Evolutionary conservation across 495 filamentous ascomycete species (phyloP).

Genomic region (Penicillium ucsense): DNA sequence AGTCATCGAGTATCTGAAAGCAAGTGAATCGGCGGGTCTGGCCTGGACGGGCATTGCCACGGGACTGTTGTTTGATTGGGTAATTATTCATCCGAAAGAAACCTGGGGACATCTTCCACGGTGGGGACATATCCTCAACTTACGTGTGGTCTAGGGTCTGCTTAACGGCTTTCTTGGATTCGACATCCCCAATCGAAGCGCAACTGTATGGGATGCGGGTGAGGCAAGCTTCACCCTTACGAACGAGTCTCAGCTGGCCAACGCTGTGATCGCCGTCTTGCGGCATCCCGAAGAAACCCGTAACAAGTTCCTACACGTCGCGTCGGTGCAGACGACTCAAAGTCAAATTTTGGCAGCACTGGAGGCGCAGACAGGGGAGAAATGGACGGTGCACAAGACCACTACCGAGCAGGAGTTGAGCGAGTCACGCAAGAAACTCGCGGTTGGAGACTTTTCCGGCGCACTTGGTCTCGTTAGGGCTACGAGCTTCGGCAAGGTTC

Average conservation of each 20-base stretch:
- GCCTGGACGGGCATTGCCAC: constrained; percentile 41
- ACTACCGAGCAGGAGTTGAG: constrained; percentile 19
- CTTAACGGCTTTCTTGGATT: constrained; percentile 36
- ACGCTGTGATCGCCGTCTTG: constrained; percentile 31
- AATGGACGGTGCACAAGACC: constrained; percentile 28
- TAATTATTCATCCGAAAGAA: constrained; percentile 5
- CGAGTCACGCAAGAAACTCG: constrained; percentile 20
- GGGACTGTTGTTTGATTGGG: constrained; percentile 45
- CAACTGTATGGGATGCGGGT: constrained; percentile 38
- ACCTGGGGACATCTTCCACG: neutral
- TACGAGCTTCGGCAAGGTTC: constrained; percentile 15
- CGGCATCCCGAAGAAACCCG: constrained; percentile 26
- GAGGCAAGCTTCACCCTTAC: constrained; percentile 26
- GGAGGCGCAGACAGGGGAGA: constrained; percentile 31
- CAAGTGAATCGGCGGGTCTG: constrained; percentile 28
- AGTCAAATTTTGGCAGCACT: constrained; percentile 32
- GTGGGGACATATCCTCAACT: too few species aligned
- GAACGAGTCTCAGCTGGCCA: constrained; percentile 29
- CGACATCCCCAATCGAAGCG: constrained; percentile 27
- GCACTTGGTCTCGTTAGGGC: constrained; percentile 19
- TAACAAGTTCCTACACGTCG: constrained; percentile 41
- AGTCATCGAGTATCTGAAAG: constrained; percentile 35
- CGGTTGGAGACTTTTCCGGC: constrained; percentile 26
- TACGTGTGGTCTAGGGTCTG: constrained; percentile 16
- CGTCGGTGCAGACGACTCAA: constrained; percentile 36